Percentiles rank a stretch among this genome's conserved stretches.
These are phyloP conservation scores for Acanthamoeba royreba DNA, from an alignment of 208 protist species.

Conservation along the genomic window DNA sequence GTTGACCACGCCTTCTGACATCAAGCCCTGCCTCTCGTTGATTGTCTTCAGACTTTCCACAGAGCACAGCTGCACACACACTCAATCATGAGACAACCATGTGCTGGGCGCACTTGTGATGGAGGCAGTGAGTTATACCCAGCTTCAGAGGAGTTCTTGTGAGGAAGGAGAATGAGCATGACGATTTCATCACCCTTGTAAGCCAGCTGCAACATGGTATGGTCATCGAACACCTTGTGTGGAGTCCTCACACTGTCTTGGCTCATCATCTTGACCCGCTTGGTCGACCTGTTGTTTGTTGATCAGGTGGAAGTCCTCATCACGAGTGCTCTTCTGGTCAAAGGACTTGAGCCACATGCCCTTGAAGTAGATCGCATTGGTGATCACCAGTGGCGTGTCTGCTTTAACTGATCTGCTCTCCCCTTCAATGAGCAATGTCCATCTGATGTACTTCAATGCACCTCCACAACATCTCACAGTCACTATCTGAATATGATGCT, in stretches of 20 bases:
- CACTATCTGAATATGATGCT: no score
- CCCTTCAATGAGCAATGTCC: no score
- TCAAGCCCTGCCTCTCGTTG: not conserved
- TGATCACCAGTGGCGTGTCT: not conserved
- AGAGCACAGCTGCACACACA: not conserved
- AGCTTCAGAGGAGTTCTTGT: not conserved
- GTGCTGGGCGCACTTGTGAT: not conserved
- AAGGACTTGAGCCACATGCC: not conserved
- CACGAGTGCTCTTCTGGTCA: not conserved
- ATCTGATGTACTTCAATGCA: no score
- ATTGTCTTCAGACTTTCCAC: not conserved
- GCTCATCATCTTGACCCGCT: not conserved
- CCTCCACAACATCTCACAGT: no score
- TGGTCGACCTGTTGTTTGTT: no score
- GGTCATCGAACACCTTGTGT: not conserved
- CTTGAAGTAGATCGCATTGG: constrained; percentile 5
- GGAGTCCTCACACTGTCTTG: not conserved
- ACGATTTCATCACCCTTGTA: not conserved
- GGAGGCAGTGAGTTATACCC: not conserved
- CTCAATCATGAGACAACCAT: not conserved
- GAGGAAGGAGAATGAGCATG: not conserved
- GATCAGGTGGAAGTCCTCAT: not conserved
- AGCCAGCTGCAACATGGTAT: not conserved
- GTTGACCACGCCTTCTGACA: not conserved
- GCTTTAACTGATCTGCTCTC: not conserved